phyloP scores from a whole-genome alignment of 2,329 filamentous ascomycete species.

The Sporothrix globosa region DNA sequence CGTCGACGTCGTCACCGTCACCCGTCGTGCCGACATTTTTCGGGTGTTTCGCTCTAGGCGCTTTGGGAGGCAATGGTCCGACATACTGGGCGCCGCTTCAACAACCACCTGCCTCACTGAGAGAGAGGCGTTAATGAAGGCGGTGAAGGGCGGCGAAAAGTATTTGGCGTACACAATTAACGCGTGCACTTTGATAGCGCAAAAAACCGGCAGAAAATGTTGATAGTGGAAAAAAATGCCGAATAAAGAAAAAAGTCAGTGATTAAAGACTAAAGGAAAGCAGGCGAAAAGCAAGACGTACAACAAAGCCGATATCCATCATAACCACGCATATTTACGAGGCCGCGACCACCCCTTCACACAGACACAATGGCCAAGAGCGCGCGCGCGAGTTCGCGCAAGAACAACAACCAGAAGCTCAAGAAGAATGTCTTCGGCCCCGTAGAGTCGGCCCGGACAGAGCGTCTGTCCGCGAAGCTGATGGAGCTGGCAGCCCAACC shows the following conservation, averaged over 20 bases:
- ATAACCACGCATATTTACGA: neutral
- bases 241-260: conserved; percentile 1
- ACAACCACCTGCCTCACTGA: neutral
- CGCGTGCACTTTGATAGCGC: conserved; percentile 14
- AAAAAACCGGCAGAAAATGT: conserved; percentile 34
- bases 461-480: conserved; percentile 83
- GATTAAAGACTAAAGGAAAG: neutral
- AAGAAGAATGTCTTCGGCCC: conserved; percentile 84
- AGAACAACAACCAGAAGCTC: conserved; percentile 80
- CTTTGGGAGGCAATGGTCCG: neutral
- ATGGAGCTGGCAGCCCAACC: conserved; percentile 73
- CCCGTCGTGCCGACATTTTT: conserved; percentile 28
- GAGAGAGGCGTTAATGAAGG: conserved; percentile 11
- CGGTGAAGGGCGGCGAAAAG: conserved; percentile 25
- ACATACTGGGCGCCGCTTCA: no score
- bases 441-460: conserved; percentile 74
- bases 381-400: conserved; percentile 74
- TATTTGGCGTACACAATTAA: neutral
- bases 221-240: conserved; percentile 22
- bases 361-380: conserved; percentile 76
- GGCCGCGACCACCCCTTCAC: neutral
- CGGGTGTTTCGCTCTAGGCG: conserved; percentile 13
- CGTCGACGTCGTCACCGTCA: conserved; percentile 24
- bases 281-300: neutral
- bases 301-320: neutral